Base-by-base conservation (phyloP, 345 rosid species). In the Hibiscus tridactylites region DNA sequence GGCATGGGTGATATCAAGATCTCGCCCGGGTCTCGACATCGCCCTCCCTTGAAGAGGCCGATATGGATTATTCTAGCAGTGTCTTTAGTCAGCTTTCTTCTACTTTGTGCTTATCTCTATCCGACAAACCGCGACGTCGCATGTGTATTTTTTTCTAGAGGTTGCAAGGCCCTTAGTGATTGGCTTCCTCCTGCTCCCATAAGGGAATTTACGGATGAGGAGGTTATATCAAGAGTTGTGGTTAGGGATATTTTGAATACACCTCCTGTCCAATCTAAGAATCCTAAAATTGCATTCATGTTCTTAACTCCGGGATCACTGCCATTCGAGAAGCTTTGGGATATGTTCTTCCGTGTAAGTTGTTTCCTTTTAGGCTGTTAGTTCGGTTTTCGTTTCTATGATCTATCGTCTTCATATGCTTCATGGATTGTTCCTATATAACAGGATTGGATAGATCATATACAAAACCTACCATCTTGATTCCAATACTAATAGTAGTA, bases 151-250 rank as follows among this genome's bases (percentile, higher is more conserved):
- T 89, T 95, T 10, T 83, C 94, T 2, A 84, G 88, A 81, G 97
- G 97, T 58, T 96, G 99, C 74, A 87, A 88, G 79, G 95, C 75
- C 69, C 78, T 96, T 47, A 73, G 88, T 24, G 82, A 84, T 71
- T 96, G 99, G 99, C 96, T 92, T 77, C 98, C 99, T 15, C 98
- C 99, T 1, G 75, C 74, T 80, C 92, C 99, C 72, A 74, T 80
- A 13, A 86, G 97, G 78, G 95, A 88, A 73, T 83, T 46, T 16
- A 87, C 97, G 0, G 98, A 92, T 66, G 89, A 88, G 19, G 99
- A 96, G 87, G 79, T 92, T 35, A 91, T 86, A 11, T 83, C 98
- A 65, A 91, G 79, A 1, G 84, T 89, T 58, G 96, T 95, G 52
- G 75, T 89, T 81, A 83, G 73, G 70, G 99, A 95, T 28, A 90